phyloP scores from a whole-genome alignment of 2,329 filamentous ascomycete species.

The Zymoseptoria crescenta region DNA sequence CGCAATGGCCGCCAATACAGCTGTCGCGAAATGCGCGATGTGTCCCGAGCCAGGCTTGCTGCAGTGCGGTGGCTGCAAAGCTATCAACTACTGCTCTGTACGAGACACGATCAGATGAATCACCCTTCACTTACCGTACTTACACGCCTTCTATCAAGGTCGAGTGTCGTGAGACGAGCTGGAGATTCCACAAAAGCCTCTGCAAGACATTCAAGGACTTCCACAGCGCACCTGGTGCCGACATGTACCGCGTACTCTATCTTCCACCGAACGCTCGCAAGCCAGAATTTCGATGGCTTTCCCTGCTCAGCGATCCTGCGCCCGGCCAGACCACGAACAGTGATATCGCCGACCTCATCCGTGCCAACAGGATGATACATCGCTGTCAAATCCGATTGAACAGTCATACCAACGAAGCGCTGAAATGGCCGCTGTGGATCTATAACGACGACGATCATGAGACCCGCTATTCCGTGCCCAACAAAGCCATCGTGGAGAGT shows the following conservation, averaged over 20 bases:
- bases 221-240: background rate
- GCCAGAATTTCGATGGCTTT: conserved; percentile 4
- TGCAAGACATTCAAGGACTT: conserved; percentile 4
- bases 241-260: conserved; percentile 1
- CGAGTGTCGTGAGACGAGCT: conserved; percentile 5
- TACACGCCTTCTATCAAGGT: background rate
- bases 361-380: no score
- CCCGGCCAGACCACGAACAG: no score
- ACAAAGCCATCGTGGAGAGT: no score
- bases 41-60: background rate
- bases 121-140: no score
- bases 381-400: no score
- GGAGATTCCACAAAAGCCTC: conserved; percentile 3
- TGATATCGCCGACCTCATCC: no score
- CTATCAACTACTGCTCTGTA: conserved; percentile 3
- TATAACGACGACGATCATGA: no score
- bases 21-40: conserved; percentile 2
- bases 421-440: no score
- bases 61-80: background rate
- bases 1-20: background rate
- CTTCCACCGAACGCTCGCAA: background rate
- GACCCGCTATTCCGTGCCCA: no score
- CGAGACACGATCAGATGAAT: no score
- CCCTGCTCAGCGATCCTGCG: no score
- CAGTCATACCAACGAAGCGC: no score